Evolutionary conservation across 2,329 filamentous ascomycete genomes (phyloP).

Genomic region (Fusarium luffae): DNA sequence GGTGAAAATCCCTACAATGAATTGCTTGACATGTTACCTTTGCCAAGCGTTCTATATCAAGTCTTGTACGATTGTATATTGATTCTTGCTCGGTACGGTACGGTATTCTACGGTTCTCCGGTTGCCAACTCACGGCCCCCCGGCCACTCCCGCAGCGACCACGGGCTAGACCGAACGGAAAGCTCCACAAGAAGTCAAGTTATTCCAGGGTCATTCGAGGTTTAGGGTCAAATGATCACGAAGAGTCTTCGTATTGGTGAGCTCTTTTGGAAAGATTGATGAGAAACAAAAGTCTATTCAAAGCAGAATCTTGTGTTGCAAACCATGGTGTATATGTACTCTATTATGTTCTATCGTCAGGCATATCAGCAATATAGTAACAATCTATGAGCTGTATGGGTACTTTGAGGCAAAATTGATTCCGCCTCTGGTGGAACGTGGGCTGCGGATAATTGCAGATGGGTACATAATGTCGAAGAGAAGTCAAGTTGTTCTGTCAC

Average conservation of each 20-base stretch:
- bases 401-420: slow-evolving; percentile 38
- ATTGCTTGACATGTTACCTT: background rate
- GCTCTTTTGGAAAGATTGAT: background rate
- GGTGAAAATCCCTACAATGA: background rate
- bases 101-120: slow-evolving; percentile 16
- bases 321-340: background rate
- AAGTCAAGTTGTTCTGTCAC: slow-evolving; percentile 20
- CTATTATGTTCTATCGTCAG: no score
- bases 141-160: slow-evolving; percentile 28
- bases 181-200: slow-evolving; percentile 33
- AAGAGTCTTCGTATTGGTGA: slow-evolving; percentile 7
- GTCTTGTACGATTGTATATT: background rate
- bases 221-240: slow-evolving; percentile 17
- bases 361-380: background rate
- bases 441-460: slow-evolving; percentile 39
- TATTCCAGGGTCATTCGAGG: slow-evolving; percentile 15
- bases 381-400: slow-evolving; percentile 9
- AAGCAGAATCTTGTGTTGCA: background rate
- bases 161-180: slow-evolving; percentile 41
- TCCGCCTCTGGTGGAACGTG: slow-evolving; percentile 38
- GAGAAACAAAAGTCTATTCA: background rate
- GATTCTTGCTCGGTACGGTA: background rate
- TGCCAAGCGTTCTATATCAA: background rate
- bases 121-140: slow-evolving; percentile 39
- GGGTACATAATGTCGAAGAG: slow-evolving; percentile 26